A percentile compares a stretch with the other conserved stretches of the same genome.
Conservation (phyloP, 306 rosid genomes). For the Comarum palustre region DNA sequence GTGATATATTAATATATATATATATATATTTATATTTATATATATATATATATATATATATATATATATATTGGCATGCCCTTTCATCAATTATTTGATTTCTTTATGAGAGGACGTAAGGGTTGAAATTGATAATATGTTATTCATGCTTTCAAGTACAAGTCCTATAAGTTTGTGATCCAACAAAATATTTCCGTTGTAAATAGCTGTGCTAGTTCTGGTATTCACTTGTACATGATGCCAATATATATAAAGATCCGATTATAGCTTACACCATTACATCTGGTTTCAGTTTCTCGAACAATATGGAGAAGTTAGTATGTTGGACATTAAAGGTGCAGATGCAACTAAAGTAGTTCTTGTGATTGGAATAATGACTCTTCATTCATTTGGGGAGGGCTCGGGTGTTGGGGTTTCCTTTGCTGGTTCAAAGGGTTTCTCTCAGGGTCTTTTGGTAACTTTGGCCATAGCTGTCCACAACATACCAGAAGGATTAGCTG, state of each 20-base stretch:
- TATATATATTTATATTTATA: neutral
- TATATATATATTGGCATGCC: neutral
- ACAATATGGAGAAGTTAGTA: constrained; percentile 96
- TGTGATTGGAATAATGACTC: constrained; percentile 96
- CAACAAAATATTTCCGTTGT: neutral
- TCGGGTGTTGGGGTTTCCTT: constrained; percentile 99
- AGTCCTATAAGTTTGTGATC: neutral
- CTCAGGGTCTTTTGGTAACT: constrained; percentile 96
- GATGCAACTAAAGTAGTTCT: constrained; percentile 94
- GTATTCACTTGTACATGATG: constrained; percentile 9
- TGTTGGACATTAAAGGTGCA: constrained; percentile 98
- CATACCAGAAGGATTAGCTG: constrained; percentile 99
- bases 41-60: neutral
- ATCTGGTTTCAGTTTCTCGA: constrained; percentile 81
- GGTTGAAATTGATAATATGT: neutral
- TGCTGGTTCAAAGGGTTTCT: constrained; percentile 94
- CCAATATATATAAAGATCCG: constrained; percentile 22
- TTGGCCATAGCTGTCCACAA: constrained; percentile 98
- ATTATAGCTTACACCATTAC: constrained; percentile 19
- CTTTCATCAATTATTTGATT: neutral
- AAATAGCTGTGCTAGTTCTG: neutral
- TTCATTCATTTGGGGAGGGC: constrained; percentile 98
- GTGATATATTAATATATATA: neutral
- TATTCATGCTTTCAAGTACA: neutral
- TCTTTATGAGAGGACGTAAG: neutral